Evolutionary conservation across 1,139 yeast species (phyloP).

Genomic region (Citeromyces hawaiiensis): DNA sequence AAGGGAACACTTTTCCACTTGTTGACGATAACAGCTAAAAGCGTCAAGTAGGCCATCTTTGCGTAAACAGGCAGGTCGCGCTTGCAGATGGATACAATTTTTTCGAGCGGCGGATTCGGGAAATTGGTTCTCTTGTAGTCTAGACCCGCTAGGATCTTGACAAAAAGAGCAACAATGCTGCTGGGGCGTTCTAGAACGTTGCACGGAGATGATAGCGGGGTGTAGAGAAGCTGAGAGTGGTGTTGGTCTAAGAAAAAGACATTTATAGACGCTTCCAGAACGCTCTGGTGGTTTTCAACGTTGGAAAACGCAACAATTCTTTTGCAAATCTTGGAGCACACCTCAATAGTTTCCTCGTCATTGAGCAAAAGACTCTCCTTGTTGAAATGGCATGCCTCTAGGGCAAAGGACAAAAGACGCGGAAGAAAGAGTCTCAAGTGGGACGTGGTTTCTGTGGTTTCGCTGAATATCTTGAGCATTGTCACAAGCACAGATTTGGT

Average conservation of each 20-base stretch:
- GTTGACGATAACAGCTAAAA: slow-evolving; percentile 45
- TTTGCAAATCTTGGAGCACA: not conserved
- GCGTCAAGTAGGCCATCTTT: slow-evolving; percentile 46
- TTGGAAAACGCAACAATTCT: slow-evolving; percentile 1
- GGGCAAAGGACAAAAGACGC: too few species aligned
- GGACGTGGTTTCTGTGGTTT: too few species aligned
- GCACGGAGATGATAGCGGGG: slow-evolving; percentile 6
- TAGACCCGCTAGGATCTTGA: slow-evolving; percentile 35
- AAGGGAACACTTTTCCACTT: slow-evolving; percentile 21
- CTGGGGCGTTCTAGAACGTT: slow-evolving; percentile 21
- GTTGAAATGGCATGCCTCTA: too few species aligned
- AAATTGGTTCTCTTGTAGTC: slow-evolving; percentile 20
- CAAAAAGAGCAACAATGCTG: slow-evolving; percentile 32
- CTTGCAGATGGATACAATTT: slow-evolving; percentile 13
- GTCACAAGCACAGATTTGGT: too few species aligned
- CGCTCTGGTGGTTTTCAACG: slow-evolving; percentile 13
- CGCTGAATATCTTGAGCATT: too few species aligned
- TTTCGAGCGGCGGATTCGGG: slow-evolving; percentile 11
- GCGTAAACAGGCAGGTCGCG: slow-evolving; percentile 14
- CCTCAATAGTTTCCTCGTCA: too few species aligned
- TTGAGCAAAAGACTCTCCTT: too few species aligned
- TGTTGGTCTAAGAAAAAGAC: slow-evolving; percentile 14
- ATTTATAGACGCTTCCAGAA: slow-evolving; percentile 21
- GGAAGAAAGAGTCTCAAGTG: too few species aligned
- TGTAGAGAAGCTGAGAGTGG: slow-evolving; percentile 7